Evolutionary conservation across 1,284 basidiomycete genomes (phyloP).

Genomic region (Cutaneotrichosporon dermatis): DNA sequence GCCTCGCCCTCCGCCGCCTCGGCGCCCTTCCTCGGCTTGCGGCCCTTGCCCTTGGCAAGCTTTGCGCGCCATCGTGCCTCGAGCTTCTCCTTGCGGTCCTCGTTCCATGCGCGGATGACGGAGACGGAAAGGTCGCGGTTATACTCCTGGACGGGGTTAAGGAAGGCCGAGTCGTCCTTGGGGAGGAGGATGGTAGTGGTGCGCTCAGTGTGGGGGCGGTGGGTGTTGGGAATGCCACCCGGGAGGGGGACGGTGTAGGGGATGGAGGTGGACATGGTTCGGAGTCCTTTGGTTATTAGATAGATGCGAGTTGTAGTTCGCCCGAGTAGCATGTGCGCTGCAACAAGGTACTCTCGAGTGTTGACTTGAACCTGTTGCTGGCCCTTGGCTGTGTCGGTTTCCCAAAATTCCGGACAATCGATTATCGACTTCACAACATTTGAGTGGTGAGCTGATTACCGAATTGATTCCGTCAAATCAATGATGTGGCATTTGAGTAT

Average conservation of each 20-base stretch:
- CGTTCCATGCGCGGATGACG: slow-evolving; percentile 73
- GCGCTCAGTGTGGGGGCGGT: slow-evolving; percentile 77
- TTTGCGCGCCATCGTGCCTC: slow-evolving; percentile 33
- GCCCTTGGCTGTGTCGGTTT: too few species aligned
- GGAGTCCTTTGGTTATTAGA: too few species aligned
- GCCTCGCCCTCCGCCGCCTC: not conserved
- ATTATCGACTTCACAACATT: not conserved
- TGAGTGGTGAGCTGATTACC: not conserved
- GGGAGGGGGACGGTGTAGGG: slow-evolving; percentile 38
- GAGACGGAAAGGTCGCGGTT: slow-evolving; percentile 91
- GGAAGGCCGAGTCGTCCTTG: slow-evolving; percentile 72
- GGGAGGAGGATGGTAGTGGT: slow-evolving; percentile 76
- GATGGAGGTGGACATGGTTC: slow-evolving; percentile 17
- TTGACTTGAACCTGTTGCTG: too few species aligned
- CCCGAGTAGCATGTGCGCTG: not conserved
- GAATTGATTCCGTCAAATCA: not conserved
- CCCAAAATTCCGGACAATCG: too few species aligned
- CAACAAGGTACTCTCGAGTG: too few species aligned
- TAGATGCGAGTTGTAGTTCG: not conserved
- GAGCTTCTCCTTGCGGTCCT: slow-evolving; percentile 53
- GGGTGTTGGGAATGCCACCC: slow-evolving; percentile 62
- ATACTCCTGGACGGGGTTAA: slow-evolving; percentile 98
- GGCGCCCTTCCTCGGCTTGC: slow-evolving; percentile 9
- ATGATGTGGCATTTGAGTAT: not conserved
- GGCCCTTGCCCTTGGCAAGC: too few species aligned